Base-by-base conservation (phyloP, 2,329 filamentous ascomycete genomes). In the Neurospora crassa region DNA sequence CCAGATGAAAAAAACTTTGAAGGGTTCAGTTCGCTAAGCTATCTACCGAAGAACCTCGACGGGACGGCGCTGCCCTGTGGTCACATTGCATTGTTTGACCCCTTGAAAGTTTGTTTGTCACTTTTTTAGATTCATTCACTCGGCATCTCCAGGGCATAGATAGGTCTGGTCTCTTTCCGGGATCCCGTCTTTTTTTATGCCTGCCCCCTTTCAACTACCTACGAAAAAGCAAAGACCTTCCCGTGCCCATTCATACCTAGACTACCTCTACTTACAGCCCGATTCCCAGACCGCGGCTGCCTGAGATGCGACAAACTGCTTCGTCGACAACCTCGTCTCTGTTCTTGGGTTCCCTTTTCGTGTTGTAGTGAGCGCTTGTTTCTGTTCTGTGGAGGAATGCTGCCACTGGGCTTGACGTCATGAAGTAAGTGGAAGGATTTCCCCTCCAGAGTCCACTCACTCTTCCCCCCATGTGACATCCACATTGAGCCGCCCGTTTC, bases 341-440 rank as follows among this genome's bases (percentile, higher is more conserved):
- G 14, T 59, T 34, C 14, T 59, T 37, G 34, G 34, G 34, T 37
- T n/a, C n/a, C n/a, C n/a, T n/a, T 10, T 59, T 34, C 3, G 53
- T 63, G 53, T 63, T 63, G 29, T 29, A 18, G 53, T 63, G 53
- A 63, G 53, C 24, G 53, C 53, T 18, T 18, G 29, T 63, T 63
- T 63, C 29, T 34, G 24, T 18, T 63, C 7, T 34, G 24, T 29
- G 53, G 53, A 34, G 53, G 53, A 63, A 63, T 63, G 53, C 53
- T 34, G 53, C 53, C 53, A 63, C 29, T 47, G 69, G 59, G 71
- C 41, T 73, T 76, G 75, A 76, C 75, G 75, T 76, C 75, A 76
- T 76, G 75, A 76, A 76, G 75, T 76, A 73, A 76, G 29, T 29
- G 29, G 29, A 29, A 29, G 75, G 68, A 29, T 40, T 37, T 67